phyloP scores from a whole-genome alignment of 139 green algal species.

The Picocystis salinarum region DNA sequence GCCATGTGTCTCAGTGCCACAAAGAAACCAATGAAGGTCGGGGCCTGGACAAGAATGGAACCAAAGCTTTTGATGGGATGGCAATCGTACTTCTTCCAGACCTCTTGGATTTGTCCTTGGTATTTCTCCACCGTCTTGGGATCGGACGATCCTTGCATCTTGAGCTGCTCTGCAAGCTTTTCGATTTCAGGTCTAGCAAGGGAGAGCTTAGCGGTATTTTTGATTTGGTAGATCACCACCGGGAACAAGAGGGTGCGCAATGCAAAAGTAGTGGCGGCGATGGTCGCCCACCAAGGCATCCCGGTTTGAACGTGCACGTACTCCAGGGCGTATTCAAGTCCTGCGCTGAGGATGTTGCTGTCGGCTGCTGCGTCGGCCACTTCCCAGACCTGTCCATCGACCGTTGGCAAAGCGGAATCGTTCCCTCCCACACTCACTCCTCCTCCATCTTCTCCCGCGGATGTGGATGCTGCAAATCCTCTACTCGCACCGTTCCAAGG shows the following conservation, averaged over 20 bases:
- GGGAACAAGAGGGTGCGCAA: slow-evolving; percentile 32
- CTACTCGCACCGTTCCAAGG: too few relatives aligned
- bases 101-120: slow-evolving; percentile 1
- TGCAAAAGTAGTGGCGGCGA: slow-evolving; percentile 27
- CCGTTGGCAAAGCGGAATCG: slow-evolving; percentile 19
- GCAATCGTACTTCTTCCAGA: slow-evolving; percentile 36
- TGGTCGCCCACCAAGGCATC: slow-evolving; percentile 39
- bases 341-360: slow-evolving; percentile 17
- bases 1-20: slow-evolving; percentile 27
- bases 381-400: slow-evolving; percentile 25
- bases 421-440: too few relatives aligned
- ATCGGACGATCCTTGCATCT: slow-evolving; percentile 18
- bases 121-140: neutral
- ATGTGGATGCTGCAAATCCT: too few relatives aligned
- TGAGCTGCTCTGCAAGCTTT: slow-evolving; percentile 24
- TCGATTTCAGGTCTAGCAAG: slow-evolving; percentile 35
- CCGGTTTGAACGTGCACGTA: slow-evolving; percentile 23
- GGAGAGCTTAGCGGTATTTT: slow-evolving; percentile 38
- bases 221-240: slow-evolving; percentile 39
- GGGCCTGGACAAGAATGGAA: slow-evolving; percentile 24
- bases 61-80: slow-evolving; percentile 31
- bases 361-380: too few relatives aligned
- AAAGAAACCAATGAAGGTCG: slow-evolving; percentile 54
- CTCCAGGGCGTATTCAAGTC: slow-evolving; percentile 32
- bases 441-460: too few relatives aligned